Evolutionary conservation across 2,329 filamentous ascomycete species (phyloP), one percentile per base, ranked within the genome.

Genomic region (Scytalidium sp.): DNA sequence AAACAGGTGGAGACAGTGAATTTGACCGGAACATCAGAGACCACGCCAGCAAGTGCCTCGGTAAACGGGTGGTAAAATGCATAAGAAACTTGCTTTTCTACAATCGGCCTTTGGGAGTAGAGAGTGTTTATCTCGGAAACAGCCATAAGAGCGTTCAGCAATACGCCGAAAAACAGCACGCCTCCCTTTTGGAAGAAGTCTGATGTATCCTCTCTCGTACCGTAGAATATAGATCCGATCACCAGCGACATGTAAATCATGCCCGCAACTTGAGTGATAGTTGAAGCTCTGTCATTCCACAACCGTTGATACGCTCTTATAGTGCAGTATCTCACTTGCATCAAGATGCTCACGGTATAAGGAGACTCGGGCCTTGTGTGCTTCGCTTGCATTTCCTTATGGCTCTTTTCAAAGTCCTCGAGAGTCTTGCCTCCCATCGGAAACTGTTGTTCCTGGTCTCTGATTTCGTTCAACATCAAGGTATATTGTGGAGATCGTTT

Each of bases 11-110:
- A 72, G 61, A 93, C 92, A 15, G 69, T 20, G 9, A 96, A 70
- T 69, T 94, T 96, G 67, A 91, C 90, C 0, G 92, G 91, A 70
- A 95, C 73, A 59, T 97, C 92, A 53, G 82, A 87, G 23, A 97
- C 70, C 84, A 96, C 94, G 15, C 88, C 94, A 0, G 91, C 84
- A 45, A 93, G 76, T 13, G 91, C 90, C 74, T 97, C 91, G 5
- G 91, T 88, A 11, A 88, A 92, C 0, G 93, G 90, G 62, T 96
- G 92, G 60, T 97, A 96, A 20, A 97, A 78, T 19, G 91, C 91
- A 65, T 96, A 97, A 46, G 87, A 84, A 47, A 79, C 74, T 60
- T 97, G 92, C 67, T 96, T 96, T 65, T 96, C 90, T 51, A 97
- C 89, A 59, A 96, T 96, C 0, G 89, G 88, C 25, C 92, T 86